Evolutionary conservation across 495 filamentous ascomycete genomes (phyloP), one percentile per base, ranked within the genome.

Genomic region (Xylaria nigripes): DNA sequence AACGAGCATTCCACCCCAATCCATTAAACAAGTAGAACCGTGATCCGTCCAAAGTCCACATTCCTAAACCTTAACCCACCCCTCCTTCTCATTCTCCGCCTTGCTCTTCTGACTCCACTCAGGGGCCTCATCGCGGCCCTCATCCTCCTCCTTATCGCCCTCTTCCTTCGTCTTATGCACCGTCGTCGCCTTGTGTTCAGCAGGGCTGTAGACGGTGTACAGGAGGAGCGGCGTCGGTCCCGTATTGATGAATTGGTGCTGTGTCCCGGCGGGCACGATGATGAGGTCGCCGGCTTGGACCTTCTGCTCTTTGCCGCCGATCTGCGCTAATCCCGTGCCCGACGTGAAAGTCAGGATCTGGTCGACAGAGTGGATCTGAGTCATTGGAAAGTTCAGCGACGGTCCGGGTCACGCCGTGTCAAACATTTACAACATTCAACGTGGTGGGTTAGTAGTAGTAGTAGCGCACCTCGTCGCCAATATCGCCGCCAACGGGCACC

Each of bases 191-290:
- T 75, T 70, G 60, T 84, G 82, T 62, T 85, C 80, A 0, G 82
- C 81, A 0, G 81, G 79, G 1, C 75, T 76, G 59, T 85, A 86
- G n/a, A 84, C 73, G 0, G 80, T 84, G 16, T 83, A 76, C 19
- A 84, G 64, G 50, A 82, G 78, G 59, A 83, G 59, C 12, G 77
- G 73, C 21, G 66, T 68, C 6, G 70, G 63, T 2, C 77, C 80
- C 18, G 69, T 79, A 56, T 83, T 85, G n/a, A 84, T 65, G 58
- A 86, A 85, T 59, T 85, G 81, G 60, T 86, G 82, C 66, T 83
- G 78, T 10, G 82, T 84, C 0, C 82, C 81, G 0, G 81, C 82
- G 0, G 82, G 82, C 6, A 86, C 82, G 41, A 84, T 74, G 51
- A 85, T 77, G 51, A 84, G 72, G 56, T 84, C 81, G 24, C 77